Conservation (phyloP, 2,329 filamentous ascomycete species). For the Atkinsonella texensis region DNA sequence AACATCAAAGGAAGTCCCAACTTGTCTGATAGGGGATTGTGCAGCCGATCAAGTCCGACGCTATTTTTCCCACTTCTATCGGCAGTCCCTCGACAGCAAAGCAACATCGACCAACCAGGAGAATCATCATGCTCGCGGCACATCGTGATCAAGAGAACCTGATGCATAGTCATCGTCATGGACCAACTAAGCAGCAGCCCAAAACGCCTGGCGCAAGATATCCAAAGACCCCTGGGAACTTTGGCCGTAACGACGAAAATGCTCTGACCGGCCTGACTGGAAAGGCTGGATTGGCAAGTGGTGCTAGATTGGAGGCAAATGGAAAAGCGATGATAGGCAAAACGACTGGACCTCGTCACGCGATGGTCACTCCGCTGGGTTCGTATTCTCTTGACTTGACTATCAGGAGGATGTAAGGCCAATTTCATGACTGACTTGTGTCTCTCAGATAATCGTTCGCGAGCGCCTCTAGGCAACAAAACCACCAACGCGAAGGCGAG, state of each 20-base stretch:
- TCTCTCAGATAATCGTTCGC: conserved; percentile 35
- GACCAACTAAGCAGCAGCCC: conserved; percentile 61
- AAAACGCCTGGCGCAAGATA: conserved; percentile 70
- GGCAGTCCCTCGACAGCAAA: neutral
- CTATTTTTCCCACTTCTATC: neutral
- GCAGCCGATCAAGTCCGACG: neutral
- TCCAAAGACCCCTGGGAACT: conserved; percentile 72
- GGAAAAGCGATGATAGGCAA: conserved; percentile 35
- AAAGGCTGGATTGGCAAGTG: conserved; percentile 36
- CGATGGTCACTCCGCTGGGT: conserved; percentile 73
- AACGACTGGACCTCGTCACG: conserved; percentile 34
- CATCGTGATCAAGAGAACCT: conserved; percentile 82
- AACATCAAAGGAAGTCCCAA: conserved; percentile 4
- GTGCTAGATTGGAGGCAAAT: conserved; percentile 40
- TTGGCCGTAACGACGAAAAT: conserved; percentile 78
- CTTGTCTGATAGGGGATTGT: neutral
- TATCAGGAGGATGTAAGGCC: neutral
- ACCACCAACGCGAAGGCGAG: conserved; percentile 87
- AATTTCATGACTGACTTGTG: conserved; percentile 6
- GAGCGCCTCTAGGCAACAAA: conserved; percentile 83
- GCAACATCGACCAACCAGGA: neutral
- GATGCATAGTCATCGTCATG: conserved; percentile 65
- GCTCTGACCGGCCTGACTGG: conserved; percentile 29
- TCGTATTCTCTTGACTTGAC: conserved; percentile 16
- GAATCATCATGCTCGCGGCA: conserved; percentile 54